Conservation (phyloP, 495 filamentous ascomycete genomes). For the Usnea hakonensis region DNA sequence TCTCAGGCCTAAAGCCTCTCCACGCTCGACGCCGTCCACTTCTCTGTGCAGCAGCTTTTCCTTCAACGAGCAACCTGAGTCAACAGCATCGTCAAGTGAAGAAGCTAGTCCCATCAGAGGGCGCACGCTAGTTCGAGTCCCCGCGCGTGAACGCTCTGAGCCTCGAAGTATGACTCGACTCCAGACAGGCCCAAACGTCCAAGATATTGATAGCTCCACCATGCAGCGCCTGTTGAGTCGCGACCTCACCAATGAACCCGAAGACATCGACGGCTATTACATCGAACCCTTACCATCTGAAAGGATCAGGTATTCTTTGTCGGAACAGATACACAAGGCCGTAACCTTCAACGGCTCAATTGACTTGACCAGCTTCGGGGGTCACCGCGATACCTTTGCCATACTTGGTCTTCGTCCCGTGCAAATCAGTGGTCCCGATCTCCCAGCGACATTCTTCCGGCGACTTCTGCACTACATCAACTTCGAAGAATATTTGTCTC, state of each 20-base stretch:
- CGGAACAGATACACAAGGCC: slow-evolving; percentile 15
- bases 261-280: not conserved
- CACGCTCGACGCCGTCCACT: slow-evolving; percentile 7
- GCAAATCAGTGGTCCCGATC: not conserved
- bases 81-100: slow-evolving; percentile 8
- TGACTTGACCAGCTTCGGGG: slow-evolving; percentile 18
- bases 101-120: slow-evolving; percentile 19
- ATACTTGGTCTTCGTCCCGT: slow-evolving; percentile 13
- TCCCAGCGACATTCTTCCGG: slow-evolving; percentile 18
- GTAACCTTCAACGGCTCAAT: slow-evolving; percentile 10
- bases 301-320: slow-evolving; percentile 15
- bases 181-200: not conserved
- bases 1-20: slow-evolving; percentile 12
- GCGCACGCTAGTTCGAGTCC: slow-evolving; percentile 8
- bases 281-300: slow-evolving; percentile 15
- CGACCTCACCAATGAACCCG: slow-evolving; percentile 5
- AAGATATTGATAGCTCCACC: not conserved
- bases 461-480: slow-evolving; percentile 21
- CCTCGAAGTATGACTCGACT: not conserved
- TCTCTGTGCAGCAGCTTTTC: slow-evolving; percentile 10
- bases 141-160: not conserved
- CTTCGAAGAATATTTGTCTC: slow-evolving; percentile 20
- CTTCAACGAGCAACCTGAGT: not conserved
- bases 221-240: slow-evolving; percentile 11
- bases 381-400: slow-evolving; percentile 22